A percentile compares a stretch with the other conserved stretches of the same genome.
Conservation (phyloP, 1,284 basidiomycete genomes). For the Blastosporella zonata region DNA sequence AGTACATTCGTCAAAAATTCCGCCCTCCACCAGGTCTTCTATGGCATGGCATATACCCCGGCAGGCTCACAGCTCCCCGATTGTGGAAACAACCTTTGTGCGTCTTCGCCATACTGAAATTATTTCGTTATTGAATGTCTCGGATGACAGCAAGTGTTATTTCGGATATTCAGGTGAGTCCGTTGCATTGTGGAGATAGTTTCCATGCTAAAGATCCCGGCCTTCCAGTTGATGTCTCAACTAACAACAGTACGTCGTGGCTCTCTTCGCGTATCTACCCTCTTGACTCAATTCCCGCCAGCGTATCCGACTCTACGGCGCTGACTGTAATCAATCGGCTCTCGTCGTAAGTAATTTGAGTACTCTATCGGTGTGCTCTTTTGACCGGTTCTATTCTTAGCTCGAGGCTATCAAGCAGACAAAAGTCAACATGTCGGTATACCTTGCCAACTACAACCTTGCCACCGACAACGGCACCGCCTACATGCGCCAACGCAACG, state of each 20-base stretch:
- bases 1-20: conserved; percentile 62
- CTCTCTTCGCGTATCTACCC: too few relatives aligned
- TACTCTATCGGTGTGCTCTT: background rate
- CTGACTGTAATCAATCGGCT: conserved; percentile 46
- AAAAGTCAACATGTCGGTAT: conserved; percentile 86
- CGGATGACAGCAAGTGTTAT: conserved; percentile 38
- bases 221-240: conserved; percentile 41
- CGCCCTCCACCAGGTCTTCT: conserved; percentile 61
- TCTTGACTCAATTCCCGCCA: conserved; percentile 6
- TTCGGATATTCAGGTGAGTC: conserved; percentile 41
- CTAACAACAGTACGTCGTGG: conserved; percentile 32
- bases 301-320: conserved; percentile 44
- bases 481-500: conserved; percentile 71
- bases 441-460: conserved; percentile 75
- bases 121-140: background rate
- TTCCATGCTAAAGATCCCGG: background rate
- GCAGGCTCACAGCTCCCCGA: conserved; percentile 47
- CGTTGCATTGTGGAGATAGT: background rate
- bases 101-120: conserved; percentile 1
- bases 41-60: conserved; percentile 65
- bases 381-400: conserved; percentile 22
- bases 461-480: conserved; percentile 58
- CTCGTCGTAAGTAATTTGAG: conserved; percentile 40
- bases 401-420: conserved; percentile 73
- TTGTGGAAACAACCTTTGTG: conserved; percentile 44